Conservation (phyloP, 169 alveolate species). For the Eimeria tenella region DNA sequence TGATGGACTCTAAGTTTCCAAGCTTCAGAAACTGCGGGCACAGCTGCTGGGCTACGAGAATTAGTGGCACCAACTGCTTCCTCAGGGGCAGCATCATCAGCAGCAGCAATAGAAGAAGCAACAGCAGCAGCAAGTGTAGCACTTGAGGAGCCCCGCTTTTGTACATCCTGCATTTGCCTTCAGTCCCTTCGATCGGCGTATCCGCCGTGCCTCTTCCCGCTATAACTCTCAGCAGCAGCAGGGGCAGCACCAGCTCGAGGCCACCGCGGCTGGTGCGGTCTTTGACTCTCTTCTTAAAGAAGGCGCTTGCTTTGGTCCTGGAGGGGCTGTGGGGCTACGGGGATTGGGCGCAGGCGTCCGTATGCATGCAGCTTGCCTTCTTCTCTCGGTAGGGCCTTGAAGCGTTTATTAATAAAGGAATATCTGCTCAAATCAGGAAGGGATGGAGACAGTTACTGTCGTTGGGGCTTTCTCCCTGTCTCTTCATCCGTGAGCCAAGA, state of each 20-base stretch:
- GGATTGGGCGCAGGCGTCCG: slow-evolving; percentile 61
- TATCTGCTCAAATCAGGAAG: too few relatives aligned
- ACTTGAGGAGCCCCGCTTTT: neutral
- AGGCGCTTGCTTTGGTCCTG: slow-evolving; percentile 46
- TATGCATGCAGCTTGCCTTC: slow-evolving; percentile 37
- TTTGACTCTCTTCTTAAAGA: neutral
- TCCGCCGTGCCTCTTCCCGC: slow-evolving; percentile 50
- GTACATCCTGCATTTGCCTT: neutral
- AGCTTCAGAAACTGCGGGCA: neutral
- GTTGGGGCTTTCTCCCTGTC: too few relatives aligned
- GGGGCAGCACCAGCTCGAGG: neutral
- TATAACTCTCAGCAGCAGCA: slow-evolving; percentile 17
- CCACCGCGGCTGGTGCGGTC: slow-evolving; percentile 69
- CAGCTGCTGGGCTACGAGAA: neutral
- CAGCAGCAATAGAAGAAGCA: slow-evolving; percentile 16
- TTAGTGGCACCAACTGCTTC: neutral
- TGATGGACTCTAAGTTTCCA: neutral
- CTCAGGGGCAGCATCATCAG: neutral
- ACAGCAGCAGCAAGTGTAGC: neutral
- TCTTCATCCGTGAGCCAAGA: too few relatives aligned
- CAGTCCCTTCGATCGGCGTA: slow-evolving; percentile 62
- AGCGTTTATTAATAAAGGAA: neutral
- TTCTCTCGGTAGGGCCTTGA: slow-evolving; percentile 41
- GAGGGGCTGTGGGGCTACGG: slow-evolving; percentile 68
- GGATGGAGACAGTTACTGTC: too few relatives aligned